Evolutionary conservation across 768 basidiomycete species (phyloP), one percentile per base, ranked within the genome.

Genomic region (Boletus rex-veris): DNA sequence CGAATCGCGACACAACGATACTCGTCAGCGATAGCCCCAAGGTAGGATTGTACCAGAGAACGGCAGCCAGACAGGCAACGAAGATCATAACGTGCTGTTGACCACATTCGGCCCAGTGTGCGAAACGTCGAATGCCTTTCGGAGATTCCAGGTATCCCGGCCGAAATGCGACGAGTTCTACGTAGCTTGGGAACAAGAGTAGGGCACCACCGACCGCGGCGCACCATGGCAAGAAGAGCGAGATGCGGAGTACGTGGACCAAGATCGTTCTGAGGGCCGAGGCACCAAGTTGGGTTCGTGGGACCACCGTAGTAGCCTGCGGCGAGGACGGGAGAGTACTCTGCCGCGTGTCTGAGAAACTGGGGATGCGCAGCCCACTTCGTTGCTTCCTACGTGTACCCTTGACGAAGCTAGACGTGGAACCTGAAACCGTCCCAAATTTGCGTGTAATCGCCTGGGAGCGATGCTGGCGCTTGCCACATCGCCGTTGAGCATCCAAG

Each of bases 201-300:
- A 73, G 53, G 31, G 65, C 53, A 11, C 66, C 70, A 33, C 73
- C 73, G 36, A 74, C 73, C 24, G 61, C 58, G 31, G 61, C 54
- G 45, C 72, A 74, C 73, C 73, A 74, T 2, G 73, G 73, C 16
- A 71, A 19, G 59, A 74, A 74, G 44, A 68, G 26, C 35, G 64
- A 45, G 33, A 55, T 8, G 3, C 64, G 67, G 18, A 70, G 41
- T 1, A 55, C 1, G 15, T 46, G 9, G 28, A 39, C 4, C 21
- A 47, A 19, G 45, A 53, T 48, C 33, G 4, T 45, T 7, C 24
- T 0, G 24, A 48, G 42, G 3, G 41, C 42, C 33, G 12, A n/a
- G 24, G 31, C 37, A 5, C 18, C 15, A 10, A 2, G 35, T 21
- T 44, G 38, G 14, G 18, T 43, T 24, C 5, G 45, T 38, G 43